Evolutionary conservation across 805 yeast species (phyloP).

Genomic region (Candida nanaspora): DNA sequence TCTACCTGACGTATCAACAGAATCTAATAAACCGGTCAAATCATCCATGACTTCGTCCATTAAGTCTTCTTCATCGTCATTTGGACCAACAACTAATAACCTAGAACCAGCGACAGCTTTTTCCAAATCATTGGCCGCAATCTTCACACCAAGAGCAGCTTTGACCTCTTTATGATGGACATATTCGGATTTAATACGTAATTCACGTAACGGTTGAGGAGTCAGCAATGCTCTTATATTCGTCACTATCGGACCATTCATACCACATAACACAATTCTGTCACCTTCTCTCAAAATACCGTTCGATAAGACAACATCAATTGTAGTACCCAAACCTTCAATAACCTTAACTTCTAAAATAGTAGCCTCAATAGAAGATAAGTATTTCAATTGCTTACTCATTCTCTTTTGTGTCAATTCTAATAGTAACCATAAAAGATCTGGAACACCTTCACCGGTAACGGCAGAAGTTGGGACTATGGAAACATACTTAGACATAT

Average conservation of each 20-base stretch:
- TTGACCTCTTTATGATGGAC: constrained; percentile 96
- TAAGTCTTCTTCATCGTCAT: constrained; percentile 94
- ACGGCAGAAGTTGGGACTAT: constrained; percentile 98
- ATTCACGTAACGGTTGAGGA: constrained; percentile 95
- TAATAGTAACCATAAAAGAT: constrained; percentile 87
- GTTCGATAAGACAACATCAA: constrained; percentile 95
- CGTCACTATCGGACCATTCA: constrained; percentile 97
- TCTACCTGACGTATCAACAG: constrained; percentile 89
- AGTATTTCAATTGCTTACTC: constrained; percentile 97
- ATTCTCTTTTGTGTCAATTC: constrained; percentile 97
- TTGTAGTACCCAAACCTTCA: constrained; percentile 98
- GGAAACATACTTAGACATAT: constrained; percentile 87
- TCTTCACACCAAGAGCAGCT: constrained; percentile 98
- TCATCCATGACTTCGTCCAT: constrained; percentile 99
- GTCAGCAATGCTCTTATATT: constrained; percentile 92
- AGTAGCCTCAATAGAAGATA: constrained; percentile 92
- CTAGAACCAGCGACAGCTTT: constrained; percentile 99
- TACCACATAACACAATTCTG: constrained; percentile 90
- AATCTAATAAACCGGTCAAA: constrained; percentile 85
- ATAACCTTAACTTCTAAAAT: constrained; percentile 95
- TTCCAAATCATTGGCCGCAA: constrained; percentile 95
- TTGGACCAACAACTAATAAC: constrained; percentile 89
- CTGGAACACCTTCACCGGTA: constrained; percentile 99
- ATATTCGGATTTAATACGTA: constrained; percentile 94
- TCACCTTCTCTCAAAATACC: constrained; percentile 96